Percentiles rank a stretch among this genome's conserved stretches.
These are phyloP conservation scores for Jasminum sambac DNA, from an alignment of 257 asterid species.

Conservation along the genomic window DNA sequence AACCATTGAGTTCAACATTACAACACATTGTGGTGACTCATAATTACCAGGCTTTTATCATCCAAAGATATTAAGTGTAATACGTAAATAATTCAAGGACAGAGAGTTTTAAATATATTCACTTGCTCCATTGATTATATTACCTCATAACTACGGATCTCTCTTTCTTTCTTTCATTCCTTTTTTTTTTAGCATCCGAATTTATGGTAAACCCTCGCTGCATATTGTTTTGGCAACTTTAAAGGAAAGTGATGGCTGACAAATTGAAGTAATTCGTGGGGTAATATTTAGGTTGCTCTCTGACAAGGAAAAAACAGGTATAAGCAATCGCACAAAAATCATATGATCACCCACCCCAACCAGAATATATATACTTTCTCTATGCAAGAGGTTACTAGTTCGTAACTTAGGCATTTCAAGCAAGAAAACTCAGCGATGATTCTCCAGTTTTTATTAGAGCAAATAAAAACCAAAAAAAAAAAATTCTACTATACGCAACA, in stretches of 20 bases:
- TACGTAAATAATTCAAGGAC: background rate
- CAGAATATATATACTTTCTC: background rate
- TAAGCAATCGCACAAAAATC: background rate
- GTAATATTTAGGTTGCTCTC: background rate
- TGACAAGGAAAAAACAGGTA: background rate
- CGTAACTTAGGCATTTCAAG: slow-evolving; percentile 1
- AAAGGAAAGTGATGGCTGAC: background rate
- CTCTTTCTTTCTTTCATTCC: too few relatives aligned
- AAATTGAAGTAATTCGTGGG: background rate
- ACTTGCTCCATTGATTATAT: background rate
- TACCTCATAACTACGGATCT: background rate
- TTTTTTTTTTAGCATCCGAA: too few relatives aligned
- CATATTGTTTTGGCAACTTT: background rate
- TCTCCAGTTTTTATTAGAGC: background rate
- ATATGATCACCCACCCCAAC: background rate
- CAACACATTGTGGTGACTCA: slow-evolving; percentile 8
- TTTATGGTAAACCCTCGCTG: background rate
- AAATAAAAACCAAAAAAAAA: background rate
- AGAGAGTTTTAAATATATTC: background rate
- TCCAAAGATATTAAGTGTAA: slow-evolving; percentile 9
- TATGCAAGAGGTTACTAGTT: background rate
- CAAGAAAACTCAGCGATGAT: too few relatives aligned
- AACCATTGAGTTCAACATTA: background rate
- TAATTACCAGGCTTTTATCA: slow-evolving; percentile 6
- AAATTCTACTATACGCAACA: background rate